Evolutionary conservation across 108 stramenopile species (phyloP).

Genomic region (Asterionellopsis glacialis): DNA sequence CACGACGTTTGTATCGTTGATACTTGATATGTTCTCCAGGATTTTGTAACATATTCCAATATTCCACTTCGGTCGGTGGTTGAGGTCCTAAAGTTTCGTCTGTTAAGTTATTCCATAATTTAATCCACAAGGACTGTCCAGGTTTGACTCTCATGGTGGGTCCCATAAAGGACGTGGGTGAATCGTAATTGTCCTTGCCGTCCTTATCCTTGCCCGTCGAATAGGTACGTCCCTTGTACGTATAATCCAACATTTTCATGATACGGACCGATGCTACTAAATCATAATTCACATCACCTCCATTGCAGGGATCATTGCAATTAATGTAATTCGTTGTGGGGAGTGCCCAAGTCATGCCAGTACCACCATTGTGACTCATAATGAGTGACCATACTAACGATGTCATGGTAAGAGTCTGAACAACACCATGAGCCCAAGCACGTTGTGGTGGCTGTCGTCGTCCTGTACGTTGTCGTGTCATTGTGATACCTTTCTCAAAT

Average conservation of each 20-base stretch:
- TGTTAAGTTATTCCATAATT: conserved; percentile 29
- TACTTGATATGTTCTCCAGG: conserved; percentile 42
- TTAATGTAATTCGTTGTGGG: conserved; percentile 8
- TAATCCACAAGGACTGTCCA: conserved; percentile 41
- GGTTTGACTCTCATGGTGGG: conserved; percentile 40
- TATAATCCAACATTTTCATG: conserved; percentile 25
- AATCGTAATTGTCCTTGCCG: neutral
- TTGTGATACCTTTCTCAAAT: too few species aligned
- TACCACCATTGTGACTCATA: too few species aligned
- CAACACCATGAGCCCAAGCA: too few species aligned
- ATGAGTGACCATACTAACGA: too few species aligned
- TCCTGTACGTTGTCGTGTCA: too few species aligned
- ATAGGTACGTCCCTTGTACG: conserved; percentile 32
- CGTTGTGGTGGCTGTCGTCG: too few species aligned
- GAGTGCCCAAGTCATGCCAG: too few species aligned
- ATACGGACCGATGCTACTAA: conserved; percentile 18
- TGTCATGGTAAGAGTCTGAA: too few species aligned
- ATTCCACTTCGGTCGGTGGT: conserved; percentile 13
- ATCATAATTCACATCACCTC: conserved; percentile 43
- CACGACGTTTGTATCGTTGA: conserved; percentile 23
- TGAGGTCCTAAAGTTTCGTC: conserved; percentile 4
- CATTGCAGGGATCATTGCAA: conserved; percentile 32
- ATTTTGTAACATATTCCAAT: conserved; percentile 31
- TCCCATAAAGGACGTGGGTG: conserved; percentile 16
- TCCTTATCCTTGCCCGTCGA: conserved; percentile 7